phyloP scores from a whole-genome alignment of 2,329 filamentous ascomycete species.

The Drechslerella dactyloides region DNA sequence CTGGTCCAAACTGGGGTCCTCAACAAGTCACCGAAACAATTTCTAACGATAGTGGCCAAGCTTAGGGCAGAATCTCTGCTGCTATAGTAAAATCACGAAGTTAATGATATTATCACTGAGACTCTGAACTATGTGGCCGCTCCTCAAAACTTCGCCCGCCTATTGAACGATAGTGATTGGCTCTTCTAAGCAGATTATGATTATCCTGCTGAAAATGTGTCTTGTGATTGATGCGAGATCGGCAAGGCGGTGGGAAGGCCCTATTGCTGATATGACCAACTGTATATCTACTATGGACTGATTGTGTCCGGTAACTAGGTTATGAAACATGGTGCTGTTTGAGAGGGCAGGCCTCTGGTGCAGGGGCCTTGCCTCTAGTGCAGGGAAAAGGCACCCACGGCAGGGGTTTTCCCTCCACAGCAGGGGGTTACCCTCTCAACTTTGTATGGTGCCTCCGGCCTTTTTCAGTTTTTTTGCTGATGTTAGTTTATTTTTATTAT shows the following conservation, averaged over 20 bases:
- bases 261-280: not conserved
- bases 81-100: not conserved
- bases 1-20: constrained; percentile 5
- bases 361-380: too few species aligned
- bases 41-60: constrained; percentile 8
- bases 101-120: constrained; percentile 7
- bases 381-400: too few species aligned
- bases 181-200: constrained; percentile 27
- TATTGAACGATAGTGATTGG: constrained; percentile 3
- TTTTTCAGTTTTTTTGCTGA: too few species aligned
- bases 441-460: too few species aligned
- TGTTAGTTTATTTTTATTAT: too few species aligned
- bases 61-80: too few species aligned
- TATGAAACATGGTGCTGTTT: not conserved
- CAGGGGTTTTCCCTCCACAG: too few species aligned
- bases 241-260: not conserved
- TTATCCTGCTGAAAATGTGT: constrained; percentile 12
- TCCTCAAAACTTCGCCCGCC: constrained; percentile 5
- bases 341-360: not conserved
- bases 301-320: constrained; percentile 6
- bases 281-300: constrained; percentile 6
- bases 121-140: not conserved
- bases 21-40: constrained; percentile 11
- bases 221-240: constrained; percentile 12
- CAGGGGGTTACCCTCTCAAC: too few species aligned